Evolutionary conservation across 805 yeast species (phyloP), one percentile per base, ranked within the genome.

Genomic region (Zygotorulaspora florentina): DNA sequence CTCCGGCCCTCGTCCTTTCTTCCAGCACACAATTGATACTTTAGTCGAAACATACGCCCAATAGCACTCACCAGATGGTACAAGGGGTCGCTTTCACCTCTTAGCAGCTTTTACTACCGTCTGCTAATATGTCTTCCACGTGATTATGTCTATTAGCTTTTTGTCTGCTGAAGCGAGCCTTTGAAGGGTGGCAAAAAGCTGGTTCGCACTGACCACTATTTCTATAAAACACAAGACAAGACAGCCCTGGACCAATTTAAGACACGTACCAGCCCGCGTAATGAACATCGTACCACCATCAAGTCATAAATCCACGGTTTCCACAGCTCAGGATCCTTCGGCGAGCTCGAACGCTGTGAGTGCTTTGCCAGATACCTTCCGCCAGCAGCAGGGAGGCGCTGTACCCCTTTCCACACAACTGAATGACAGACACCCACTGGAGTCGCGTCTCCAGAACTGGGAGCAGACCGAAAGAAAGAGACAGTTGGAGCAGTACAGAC

Each of bases 341-440:
- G 35, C 56, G 8, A 67, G 76, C 0, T 85, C 89, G 3, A 77
- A 74, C 27, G 81, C 85, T 20, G 83, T 85, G 25, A 34, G 26
- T 27, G 83, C 80, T 2, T 67, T 85, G 42, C 87, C 81, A 50
- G 95, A 85, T 59, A 77, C 80, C 2, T 70, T 85, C 42, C 78
- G 85, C 64, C 71, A 78, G 2, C 79, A 77, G 45, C 77, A 80
- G 50, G 90, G 90, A 15, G 87, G 61, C 37, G 86, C 75, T 2
- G 58, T 70, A 30, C 71, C 71, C 23, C 57, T 72, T 28, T 57
- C 82, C 8, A 76, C 88, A 6, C 77, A 80, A 55, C 69, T 85
- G 55, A 85, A 84, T 61, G 78, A 80, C 57, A 80, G 85, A 65
- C 99, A 93, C 66, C 98, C 98, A 10, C 71, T 93, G 50, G 95